phyloP scores from a whole-genome alignment of 441 rosid species.

The Adansonia gregorii region DNA sequence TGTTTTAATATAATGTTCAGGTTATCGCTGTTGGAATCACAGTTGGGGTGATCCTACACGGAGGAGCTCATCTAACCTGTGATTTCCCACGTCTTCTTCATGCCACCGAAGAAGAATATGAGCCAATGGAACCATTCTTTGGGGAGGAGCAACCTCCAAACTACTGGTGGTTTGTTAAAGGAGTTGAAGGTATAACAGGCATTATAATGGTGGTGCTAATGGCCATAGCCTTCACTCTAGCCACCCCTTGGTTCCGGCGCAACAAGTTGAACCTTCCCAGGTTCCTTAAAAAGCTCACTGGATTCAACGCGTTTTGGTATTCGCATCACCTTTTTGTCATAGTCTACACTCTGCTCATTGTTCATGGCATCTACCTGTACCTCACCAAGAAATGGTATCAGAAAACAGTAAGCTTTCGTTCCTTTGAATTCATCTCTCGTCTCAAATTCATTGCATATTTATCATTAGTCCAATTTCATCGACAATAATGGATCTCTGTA shows the following conservation, averaged over 20 bases:
- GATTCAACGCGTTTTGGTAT: slow-evolving; percentile 96
- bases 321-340: slow-evolving; percentile 82
- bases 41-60: slow-evolving; percentile 73
- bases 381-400: slow-evolving; percentile 73
- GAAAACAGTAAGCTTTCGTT: slow-evolving; percentile 57
- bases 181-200: slow-evolving; percentile 81
- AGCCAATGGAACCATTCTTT: slow-evolving; percentile 61
- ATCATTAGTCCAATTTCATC: not conserved
- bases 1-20: slow-evolving; percentile 27
- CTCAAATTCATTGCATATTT: not conserved
- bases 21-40: slow-evolving; percentile 68
- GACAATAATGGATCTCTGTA: not conserved
- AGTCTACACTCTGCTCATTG: slow-evolving; percentile 77
- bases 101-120: slow-evolving; percentile 66
- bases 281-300: slow-evolving; percentile 68
- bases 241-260: slow-evolving; percentile 86
- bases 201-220: slow-evolving; percentile 72
- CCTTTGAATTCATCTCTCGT: no score
- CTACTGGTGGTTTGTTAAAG: slow-evolving; percentile 79
- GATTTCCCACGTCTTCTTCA: slow-evolving; percentile 71
- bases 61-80: slow-evolving; percentile 66
- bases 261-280: slow-evolving; percentile 71
- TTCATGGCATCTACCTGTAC: slow-evolving; percentile 74
- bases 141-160: slow-evolving; percentile 59
- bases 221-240: slow-evolving; percentile 80